phyloP scores from a whole-genome alignment of 2,329 filamentous ascomycete genomes.

The Aspergillus glaucus region DNA sequence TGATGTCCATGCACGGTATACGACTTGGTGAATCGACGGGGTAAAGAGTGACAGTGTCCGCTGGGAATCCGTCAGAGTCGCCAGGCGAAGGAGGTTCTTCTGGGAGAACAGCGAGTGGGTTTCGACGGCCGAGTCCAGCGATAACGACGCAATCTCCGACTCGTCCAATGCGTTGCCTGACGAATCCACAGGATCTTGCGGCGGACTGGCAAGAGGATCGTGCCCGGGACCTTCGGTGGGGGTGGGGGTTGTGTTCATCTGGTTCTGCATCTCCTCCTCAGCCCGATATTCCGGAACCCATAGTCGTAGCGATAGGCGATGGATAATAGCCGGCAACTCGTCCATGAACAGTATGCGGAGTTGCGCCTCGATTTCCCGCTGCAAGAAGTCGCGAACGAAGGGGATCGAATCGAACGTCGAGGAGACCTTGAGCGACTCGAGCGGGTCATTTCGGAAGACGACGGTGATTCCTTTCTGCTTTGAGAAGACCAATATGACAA shows the following conservation, averaged over 20 bases:
- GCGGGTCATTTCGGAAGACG: conserved; percentile 94
- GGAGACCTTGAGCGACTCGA: conserved; percentile 96
- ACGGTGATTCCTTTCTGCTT: conserved; percentile 94
- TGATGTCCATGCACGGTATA: conserved; percentile 88
- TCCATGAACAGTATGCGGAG: conserved; percentile 95
- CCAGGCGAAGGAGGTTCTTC: conserved; percentile 81
- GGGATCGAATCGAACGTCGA: conserved; percentile 99
- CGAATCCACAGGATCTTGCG: conserved; percentile 73
- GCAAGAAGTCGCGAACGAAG: conserved; percentile 93
- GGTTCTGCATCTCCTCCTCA: conserved; percentile 54
- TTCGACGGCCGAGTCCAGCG: conserved; percentile 72
- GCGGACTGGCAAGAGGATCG: conserved; percentile 75
- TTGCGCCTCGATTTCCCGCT: conserved; percentile 92
- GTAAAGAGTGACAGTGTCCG: conserved; percentile 87
- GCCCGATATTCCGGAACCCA: conserved; percentile 83
- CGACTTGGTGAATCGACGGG: conserved; percentile 78
- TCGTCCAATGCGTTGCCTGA: conserved; percentile 71
- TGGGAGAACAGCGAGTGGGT: conserved; percentile 89
- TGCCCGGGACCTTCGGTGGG: conserved; percentile 56
- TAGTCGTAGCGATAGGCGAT: conserved; percentile 77
- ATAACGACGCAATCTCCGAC: conserved; percentile 67
- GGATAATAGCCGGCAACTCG: conserved; percentile 91
- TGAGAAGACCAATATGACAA: conserved; percentile 96
- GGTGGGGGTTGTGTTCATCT: conserved; percentile 46
- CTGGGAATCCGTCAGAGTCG: conserved; percentile 78